Percentiles rank a stretch among this genome's conserved stretches.
Conservation (phyloP, 768 basidiomycete species). For the Suillus discolor region DNA sequence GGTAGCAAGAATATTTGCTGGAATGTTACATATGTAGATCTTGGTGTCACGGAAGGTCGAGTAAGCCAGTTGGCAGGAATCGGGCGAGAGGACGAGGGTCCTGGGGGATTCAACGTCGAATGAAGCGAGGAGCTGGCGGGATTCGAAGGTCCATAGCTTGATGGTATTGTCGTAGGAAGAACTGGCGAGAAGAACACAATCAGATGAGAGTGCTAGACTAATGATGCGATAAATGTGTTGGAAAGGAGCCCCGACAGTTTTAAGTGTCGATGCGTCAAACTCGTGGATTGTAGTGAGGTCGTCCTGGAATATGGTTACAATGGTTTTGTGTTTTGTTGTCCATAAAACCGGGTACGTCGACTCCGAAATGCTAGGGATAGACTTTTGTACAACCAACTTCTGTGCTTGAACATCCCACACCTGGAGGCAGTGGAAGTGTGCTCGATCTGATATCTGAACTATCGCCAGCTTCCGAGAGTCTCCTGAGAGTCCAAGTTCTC, state of each 20-base stretch:
- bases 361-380: too few species aligned
- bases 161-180: not conserved
- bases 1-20: not conserved
- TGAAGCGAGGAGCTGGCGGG: not conserved
- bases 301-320: not conserved
- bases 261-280: not conserved
- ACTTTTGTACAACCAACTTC: too few species aligned
- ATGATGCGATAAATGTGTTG: too few species aligned
- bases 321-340: not conserved
- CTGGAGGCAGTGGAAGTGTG: too few species aligned
- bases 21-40: not conserved
- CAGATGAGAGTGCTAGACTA: not conserved
- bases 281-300: not conserved
- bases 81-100: not conserved
- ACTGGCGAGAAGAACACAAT: not conserved
- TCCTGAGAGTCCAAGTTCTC: too few species aligned
- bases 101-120: not conserved
- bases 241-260: not conserved
- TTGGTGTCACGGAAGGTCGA: not conserved
- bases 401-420: too few species aligned
- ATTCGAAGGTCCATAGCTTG: not conserved
- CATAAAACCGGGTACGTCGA: too few species aligned
- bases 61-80: not conserved
- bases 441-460: too few species aligned
- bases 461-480: too few species aligned